phyloP scores from a whole-genome alignment of 495 filamentous ascomycete species.

The Articulospora tetracladia region DNA sequence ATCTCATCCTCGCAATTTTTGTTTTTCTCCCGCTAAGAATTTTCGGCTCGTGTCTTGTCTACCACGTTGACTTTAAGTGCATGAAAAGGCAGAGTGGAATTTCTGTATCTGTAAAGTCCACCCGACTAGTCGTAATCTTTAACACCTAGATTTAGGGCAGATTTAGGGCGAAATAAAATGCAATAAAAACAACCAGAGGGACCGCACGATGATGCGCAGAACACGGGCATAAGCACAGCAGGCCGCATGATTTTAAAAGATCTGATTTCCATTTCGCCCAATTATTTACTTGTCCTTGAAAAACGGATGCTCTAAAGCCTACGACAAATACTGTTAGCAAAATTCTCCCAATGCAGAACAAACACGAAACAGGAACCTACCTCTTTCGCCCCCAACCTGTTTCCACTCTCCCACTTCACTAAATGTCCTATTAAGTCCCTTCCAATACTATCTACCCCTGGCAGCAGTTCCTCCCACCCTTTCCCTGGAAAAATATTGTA shows the following conservation, averaged over 20 bases:
- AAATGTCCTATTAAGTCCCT: conserved; percentile 20
- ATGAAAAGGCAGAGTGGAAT: too few relatives aligned
- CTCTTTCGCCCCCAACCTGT: conserved; percentile 20
- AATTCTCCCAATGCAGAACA: background rate
- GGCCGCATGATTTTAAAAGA: too few relatives aligned
- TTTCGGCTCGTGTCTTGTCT: background rate
- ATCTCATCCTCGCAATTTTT: background rate
- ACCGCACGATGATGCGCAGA: too few relatives aligned
- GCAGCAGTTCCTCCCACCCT: conserved; percentile 36
- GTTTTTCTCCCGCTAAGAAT: background rate
- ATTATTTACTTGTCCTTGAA: background rate
- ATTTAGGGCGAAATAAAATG: too few relatives aligned
- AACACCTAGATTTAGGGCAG: too few relatives aligned
- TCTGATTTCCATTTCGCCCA: background rate
- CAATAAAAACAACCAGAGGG: too few relatives aligned
- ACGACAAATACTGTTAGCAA: background rate
- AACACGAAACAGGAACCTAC: background rate
- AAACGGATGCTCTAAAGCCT: conserved; percentile 6
- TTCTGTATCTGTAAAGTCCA: too few relatives aligned
- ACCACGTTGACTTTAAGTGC: too few relatives aligned
- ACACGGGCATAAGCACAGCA: too few relatives aligned
- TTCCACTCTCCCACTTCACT: conserved; percentile 24
- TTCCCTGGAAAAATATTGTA: conserved; percentile 41
- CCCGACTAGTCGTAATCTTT: too few relatives aligned
- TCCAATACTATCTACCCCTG: conserved; percentile 7